A percentile compares a stretch with the other conserved stretches of the same genome.
Conservation (phyloP, 2,329 filamentous ascomycete species). For the Phialophora tarda region DNA sequence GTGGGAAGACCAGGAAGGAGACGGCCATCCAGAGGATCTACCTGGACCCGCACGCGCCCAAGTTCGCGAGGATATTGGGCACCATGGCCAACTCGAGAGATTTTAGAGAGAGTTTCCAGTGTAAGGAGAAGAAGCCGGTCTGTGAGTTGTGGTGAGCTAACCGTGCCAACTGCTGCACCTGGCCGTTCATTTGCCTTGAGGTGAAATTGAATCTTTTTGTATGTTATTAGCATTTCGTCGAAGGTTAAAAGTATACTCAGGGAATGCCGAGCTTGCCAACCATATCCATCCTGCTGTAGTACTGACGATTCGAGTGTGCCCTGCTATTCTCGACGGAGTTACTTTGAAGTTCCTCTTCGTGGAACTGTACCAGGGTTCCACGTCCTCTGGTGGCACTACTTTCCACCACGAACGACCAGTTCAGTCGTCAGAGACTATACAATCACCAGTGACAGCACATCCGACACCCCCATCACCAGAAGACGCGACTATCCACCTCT, state of each 20-base stretch:
- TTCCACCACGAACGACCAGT: background rate
- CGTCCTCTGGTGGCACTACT: background rate
- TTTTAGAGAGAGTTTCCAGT: constrained; percentile 71
- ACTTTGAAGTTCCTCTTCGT: background rate
- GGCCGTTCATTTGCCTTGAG: background rate
- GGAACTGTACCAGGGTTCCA: background rate
- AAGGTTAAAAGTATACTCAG: background rate
- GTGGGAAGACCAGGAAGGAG: constrained; percentile 66
- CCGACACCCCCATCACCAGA: background rate
- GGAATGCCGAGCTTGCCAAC: background rate
- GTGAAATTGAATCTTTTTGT: background rate
- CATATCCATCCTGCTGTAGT: background rate
- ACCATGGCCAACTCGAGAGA: constrained; percentile 70
- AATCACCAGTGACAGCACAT: constrained; percentile 1
- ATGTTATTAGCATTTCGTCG: background rate
- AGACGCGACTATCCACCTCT: background rate
- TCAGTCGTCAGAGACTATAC: background rate
- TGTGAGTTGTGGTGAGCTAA: constrained; percentile 72
- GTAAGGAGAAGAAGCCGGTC: constrained; percentile 67
- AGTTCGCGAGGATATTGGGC: constrained; percentile 64
- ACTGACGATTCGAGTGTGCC: background rate
- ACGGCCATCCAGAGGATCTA: constrained; percentile 63
- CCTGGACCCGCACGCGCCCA: constrained; percentile 69
- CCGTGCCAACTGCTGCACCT: background rate
- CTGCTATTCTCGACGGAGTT: background rate